These are phyloP conservation scores for Teunomyces cretensis DNA, from an alignment of 805 yeast species.

Conservation along the genomic window DNA sequence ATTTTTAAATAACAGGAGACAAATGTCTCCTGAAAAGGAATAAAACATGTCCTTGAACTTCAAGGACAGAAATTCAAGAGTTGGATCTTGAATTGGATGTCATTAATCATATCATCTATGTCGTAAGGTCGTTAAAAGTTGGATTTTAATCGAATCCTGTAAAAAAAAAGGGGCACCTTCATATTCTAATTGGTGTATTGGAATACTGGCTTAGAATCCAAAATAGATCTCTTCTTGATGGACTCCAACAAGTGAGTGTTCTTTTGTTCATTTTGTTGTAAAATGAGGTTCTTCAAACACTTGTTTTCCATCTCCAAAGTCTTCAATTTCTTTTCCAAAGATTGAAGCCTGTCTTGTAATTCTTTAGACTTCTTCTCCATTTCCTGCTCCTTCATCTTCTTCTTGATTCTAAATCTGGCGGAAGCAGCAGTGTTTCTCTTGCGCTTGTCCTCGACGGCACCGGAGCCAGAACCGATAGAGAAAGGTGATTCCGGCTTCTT, in stretches of 20 bases:
- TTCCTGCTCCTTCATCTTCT: constrained; percentile 89
- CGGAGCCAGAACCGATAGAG: not conserved
- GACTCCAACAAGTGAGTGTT: constrained; percentile 26
- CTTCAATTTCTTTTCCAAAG: constrained; percentile 70
- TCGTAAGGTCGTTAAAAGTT: constrained; percentile 34
- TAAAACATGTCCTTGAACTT: not conserved
- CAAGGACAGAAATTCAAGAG: constrained; percentile 8
- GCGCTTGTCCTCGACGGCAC: constrained; percentile 62
- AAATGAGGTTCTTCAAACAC: constrained; percentile 77
- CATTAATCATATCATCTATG: constrained; percentile 15
- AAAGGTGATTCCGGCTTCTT: not conserved
- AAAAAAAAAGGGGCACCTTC: not conserved
- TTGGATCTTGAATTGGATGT: constrained; percentile 16
- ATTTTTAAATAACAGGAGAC: not conserved
- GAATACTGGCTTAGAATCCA: constrained; percentile 22
- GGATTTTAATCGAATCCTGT: constrained; percentile 30
- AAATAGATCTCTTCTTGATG: constrained; percentile 27
- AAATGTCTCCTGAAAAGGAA: not conserved
- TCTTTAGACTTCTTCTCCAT: constrained; percentile 77
- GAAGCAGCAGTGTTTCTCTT: constrained; percentile 91
- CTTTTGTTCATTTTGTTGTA: constrained; percentile 60
- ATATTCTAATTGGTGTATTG: constrained; percentile 27
- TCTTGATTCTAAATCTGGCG: constrained; percentile 89
- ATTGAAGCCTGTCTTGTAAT: constrained; percentile 63
- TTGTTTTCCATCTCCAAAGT: constrained; percentile 93